Evolutionary conservation across 495 filamentous ascomycete genomes (phyloP).

Genomic region (Aspergillus nanangensis): DNA sequence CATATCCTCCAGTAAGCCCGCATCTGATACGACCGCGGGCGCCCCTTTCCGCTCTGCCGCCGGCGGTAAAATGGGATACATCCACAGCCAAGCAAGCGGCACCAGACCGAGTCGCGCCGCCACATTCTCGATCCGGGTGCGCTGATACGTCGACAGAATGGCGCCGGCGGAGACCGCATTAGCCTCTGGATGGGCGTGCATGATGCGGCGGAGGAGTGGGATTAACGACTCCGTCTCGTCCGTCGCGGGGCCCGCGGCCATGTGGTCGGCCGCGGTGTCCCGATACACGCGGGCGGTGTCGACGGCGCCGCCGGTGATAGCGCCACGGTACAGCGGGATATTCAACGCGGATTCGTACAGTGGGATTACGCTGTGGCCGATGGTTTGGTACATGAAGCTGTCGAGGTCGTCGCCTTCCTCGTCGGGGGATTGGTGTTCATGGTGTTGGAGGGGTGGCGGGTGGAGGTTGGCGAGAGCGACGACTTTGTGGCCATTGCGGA

Average conservation of each 20-base stretch:
- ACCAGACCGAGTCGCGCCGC: slow-evolving; percentile 69
- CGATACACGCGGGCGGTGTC: slow-evolving; percentile 42
- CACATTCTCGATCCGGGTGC: slow-evolving; percentile 88
- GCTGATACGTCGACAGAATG: slow-evolving; percentile 92
- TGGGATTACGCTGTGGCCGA: slow-evolving; percentile 83
- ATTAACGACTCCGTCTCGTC: slow-evolving; percentile 90
- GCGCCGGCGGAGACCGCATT: slow-evolving; percentile 88
- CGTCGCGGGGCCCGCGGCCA: slow-evolving; percentile 2
- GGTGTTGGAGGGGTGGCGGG: slow-evolving; percentile 34
- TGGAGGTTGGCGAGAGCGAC: slow-evolving; percentile 87
- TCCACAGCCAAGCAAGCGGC: slow-evolving; percentile 86
- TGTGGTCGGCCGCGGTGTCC: slow-evolving; percentile 13
- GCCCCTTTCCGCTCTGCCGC: slow-evolving; percentile 15
- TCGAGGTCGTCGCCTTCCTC: slow-evolving; percentile 67
- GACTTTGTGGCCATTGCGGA: slow-evolving; percentile 77
- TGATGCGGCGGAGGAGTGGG: slow-evolving; percentile 62
- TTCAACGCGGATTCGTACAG: slow-evolving; percentile 73
- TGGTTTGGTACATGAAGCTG: slow-evolving; percentile 99
- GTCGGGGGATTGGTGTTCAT: slow-evolving; percentile 6
- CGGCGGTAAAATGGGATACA: slow-evolving; percentile 69
- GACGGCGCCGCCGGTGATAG: slow-evolving; percentile 64
- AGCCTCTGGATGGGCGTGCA: slow-evolving; percentile 61
- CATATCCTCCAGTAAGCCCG: slow-evolving; percentile 75
- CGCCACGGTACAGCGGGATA: slow-evolving; percentile 73
- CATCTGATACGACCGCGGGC: slow-evolving; percentile 24